Evolutionary conservation across 2,329 filamentous ascomycete genomes (phyloP), one percentile per base, ranked within the genome.

Genomic region (Monascus ruber): DNA sequence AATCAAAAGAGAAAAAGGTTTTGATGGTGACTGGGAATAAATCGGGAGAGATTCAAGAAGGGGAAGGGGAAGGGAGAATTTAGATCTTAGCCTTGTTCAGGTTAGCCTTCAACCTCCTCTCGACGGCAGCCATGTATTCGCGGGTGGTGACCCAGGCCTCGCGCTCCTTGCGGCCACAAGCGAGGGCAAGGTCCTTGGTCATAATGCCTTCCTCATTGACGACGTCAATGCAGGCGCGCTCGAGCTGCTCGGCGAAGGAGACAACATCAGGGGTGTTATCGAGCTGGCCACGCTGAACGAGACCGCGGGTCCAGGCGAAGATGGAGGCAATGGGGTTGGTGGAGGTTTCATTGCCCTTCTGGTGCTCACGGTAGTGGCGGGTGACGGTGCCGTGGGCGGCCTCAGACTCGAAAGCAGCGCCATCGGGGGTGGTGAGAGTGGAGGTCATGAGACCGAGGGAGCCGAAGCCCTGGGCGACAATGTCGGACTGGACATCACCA

Each of bases 281-380:
- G 50, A 98, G 79, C 70, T 85, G 83, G 54, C 91, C 91, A 55
- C 91, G 85, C 76, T 95, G 91, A 53, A 85, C 71, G 35, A 98
- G 78, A 56, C 91, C 91, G 43, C 91, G 83, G 44, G 91, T 96
- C 91, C 91, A 98, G 57, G 91, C 91, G 65, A 96, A 98, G 72
- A 98, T 96, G 62, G 86, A 94, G 47, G 91, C 91, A 56, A 96
- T 96, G 45, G 91, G 91, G 79, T 98, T 96, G 52, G 91, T 98
- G 34, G 87, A 94, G 41, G 91, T 98, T 70, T 94, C 86, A 55
- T 81, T 81, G 62, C 91, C 91, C 75, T 95, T 95, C 70, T 96
- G 91, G 76, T 96, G 85, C 73, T 96, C 89, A 62, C 91, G 86
- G 79, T 87, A 96, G 75, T 96, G 91, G 58, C 91, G 85, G 39